phyloP scores from a whole-genome alignment of 345 rosid genomes.

The Eucalyptus erythrocorys region DNA sequence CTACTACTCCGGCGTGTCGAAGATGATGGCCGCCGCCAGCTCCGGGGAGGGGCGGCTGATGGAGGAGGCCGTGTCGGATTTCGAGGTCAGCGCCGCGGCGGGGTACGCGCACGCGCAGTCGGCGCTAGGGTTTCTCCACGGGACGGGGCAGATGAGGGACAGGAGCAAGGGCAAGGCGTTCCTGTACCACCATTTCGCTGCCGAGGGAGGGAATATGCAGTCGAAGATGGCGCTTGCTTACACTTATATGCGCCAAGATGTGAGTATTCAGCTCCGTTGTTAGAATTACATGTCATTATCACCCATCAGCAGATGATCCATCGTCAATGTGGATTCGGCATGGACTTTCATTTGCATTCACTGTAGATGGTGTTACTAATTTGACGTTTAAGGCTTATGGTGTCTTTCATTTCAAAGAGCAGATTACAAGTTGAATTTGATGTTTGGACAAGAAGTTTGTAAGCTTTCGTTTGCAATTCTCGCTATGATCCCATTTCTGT shows the following conservation, averaged over 20 bases:
- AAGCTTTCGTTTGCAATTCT: background rate
- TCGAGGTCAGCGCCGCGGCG: conserved; percentile 37
- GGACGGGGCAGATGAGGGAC: conserved; percentile 64
- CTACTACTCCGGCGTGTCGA: conserved; percentile 44
- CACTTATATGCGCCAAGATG: conserved; percentile 81
- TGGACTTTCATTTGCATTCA: background rate
- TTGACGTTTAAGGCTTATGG: background rate
- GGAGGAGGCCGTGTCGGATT: conserved; percentile 69
- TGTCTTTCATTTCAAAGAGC: background rate
- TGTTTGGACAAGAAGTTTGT: background rate
- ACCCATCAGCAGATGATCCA: background rate
- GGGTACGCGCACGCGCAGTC: conserved; percentile 84
- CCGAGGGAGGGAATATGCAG: conserved; percentile 70
- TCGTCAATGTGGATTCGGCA: background rate
- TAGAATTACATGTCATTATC: background rate
- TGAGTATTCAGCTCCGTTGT: conserved; percentile 13
- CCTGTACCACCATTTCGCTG: conserved; percentile 67
- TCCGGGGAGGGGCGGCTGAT: conserved; percentile 39
- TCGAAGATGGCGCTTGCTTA: conserved; percentile 93
- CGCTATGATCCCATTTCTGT: background rate
- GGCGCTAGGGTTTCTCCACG: conserved; percentile 54
- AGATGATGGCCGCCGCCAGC: conserved; percentile 42
- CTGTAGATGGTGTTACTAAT: background rate
- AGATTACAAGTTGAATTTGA: background rate
- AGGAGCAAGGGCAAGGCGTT: conserved; percentile 65